Conservation (phyloP, 1,284 basidiomycete genomes). For the Lentinus polychrous region DNA sequence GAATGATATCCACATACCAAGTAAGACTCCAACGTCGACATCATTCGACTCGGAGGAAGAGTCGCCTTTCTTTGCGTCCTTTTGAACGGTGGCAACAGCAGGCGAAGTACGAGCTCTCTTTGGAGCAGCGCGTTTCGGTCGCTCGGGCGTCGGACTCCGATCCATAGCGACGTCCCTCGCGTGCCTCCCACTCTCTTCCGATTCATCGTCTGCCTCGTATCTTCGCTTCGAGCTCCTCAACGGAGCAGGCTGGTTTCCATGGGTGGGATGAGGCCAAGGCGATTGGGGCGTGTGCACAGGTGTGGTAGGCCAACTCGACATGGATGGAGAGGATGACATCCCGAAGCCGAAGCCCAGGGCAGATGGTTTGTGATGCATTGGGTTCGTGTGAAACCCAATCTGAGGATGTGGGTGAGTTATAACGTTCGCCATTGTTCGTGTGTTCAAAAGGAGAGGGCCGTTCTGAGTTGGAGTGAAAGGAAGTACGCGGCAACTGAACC, state of each 20-base stretch:
- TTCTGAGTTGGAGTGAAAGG: conserved; percentile 18
- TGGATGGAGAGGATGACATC: conserved; percentile 36
- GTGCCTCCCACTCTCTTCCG: conserved; percentile 26
- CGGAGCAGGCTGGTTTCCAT: conserved; percentile 26
- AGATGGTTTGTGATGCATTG: conserved; percentile 56
- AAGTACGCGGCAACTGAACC: conserved; percentile 16
- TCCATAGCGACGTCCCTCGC: conserved; percentile 67
- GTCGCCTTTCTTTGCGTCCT: conserved; percentile 35
- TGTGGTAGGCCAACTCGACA: conserved; percentile 29
- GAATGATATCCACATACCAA: conserved; percentile 44
- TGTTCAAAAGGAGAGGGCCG: conserved; percentile 14
- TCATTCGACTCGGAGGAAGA: conserved; percentile 43
- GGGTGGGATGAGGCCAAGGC: conserved; percentile 15
- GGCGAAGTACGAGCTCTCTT: conserved; percentile 54
- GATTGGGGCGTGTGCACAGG: conserved; percentile 16
- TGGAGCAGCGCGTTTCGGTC: conserved; percentile 55
- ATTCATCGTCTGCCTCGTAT: conserved; percentile 52
- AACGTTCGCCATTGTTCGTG: conserved; percentile 59
- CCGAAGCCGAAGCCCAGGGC: conserved; percentile 69
- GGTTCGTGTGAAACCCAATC: conserved; percentile 51
- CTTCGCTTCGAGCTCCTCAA: conserved; percentile 52
- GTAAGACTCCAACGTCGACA: conserved; percentile 71
- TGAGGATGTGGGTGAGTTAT: conserved; percentile 43
- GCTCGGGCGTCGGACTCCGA: conserved; percentile 73
- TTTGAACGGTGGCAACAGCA: conserved; percentile 18